A percentile compares a stretch with the other conserved stretches of the same genome.
These are phyloP conservation scores for Penicillium lividum DNA, from an alignment of 495 filamentous ascomycete species.

Conservation along the genomic window DNA sequence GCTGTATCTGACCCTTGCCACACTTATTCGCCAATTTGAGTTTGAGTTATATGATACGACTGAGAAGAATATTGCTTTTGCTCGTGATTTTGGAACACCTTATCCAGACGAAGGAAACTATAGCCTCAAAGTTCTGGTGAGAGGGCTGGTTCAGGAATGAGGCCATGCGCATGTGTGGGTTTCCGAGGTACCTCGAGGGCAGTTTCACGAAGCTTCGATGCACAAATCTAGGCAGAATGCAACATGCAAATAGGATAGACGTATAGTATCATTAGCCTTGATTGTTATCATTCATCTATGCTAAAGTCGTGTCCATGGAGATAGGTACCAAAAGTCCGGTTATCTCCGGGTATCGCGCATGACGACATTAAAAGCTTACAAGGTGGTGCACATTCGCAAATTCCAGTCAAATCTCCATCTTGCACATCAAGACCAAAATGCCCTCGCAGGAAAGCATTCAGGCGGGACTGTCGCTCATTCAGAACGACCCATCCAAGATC, in stretches of 20 bases:
- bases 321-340: conserved; percentile 1
- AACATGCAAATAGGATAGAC: no score
- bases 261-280: not conserved
- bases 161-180: no score
- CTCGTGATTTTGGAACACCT: conserved; percentile 26
- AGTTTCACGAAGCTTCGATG: not conserved
- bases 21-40: conserved; percentile 39
- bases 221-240: not conserved
- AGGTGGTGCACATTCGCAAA: not conserved
- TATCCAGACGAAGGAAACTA: conserved; percentile 22
- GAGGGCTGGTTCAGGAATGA: conserved; percentile 18
- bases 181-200: no score
- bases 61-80: conserved; percentile 29
- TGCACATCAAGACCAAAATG: conserved; percentile 23
- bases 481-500: conserved; percentile 35
- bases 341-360: not conserved
- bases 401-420: not conserved
- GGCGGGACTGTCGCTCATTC: conserved; percentile 31
- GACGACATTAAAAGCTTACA: not conserved
- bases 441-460: conserved; percentile 32
- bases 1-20: conserved; percentile 40
- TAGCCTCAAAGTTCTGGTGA: conserved; percentile 24
- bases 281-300: not conserved
- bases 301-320: not conserved
- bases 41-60: conserved; percentile 40